A percentile compares a stretch with the other conserved stretches of the same genome.
Evolutionary conservation across 148 eudicot species (phyloP).

Genomic region (Simmondsia chinensis): DNA sequence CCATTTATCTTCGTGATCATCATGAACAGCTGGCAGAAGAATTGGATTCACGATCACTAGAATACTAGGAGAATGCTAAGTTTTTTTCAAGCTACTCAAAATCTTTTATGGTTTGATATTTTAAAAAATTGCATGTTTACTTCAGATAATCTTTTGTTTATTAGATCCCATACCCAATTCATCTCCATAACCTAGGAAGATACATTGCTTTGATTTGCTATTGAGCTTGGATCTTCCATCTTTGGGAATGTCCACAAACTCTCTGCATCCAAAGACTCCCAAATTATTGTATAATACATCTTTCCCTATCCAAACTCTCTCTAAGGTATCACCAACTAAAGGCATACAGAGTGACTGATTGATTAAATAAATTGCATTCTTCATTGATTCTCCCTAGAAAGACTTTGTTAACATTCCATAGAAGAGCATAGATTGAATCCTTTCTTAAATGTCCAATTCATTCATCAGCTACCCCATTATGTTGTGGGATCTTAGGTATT

Average conservation of each 20-base stretch:
- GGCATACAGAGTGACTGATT: neutral
- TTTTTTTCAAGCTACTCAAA: neutral
- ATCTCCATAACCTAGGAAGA: constrained; percentile 5
- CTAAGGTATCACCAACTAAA: no score
- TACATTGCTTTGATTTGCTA: constrained; percentile 2
- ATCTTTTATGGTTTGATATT: constrained; percentile 2
- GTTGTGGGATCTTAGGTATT: no score
- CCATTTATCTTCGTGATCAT: neutral
- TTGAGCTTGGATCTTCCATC: constrained; percentile 12
- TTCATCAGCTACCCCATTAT: constrained; percentile 4
- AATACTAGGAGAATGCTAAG: neutral
- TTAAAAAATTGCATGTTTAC: neutral
- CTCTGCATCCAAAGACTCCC: constrained; percentile 7
- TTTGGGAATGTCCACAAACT: constrained; percentile 8
- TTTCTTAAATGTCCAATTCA: constrained; percentile 5
- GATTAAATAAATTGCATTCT: no score
- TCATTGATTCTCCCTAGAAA: constrained; percentile 11
- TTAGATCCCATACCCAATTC: no score
- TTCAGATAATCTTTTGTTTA: no score
- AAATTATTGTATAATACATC: no score
- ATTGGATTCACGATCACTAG: neutral
- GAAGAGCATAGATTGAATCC: constrained; percentile 8
- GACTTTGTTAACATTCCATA: neutral
- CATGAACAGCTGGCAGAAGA: neutral
- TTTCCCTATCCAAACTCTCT: no score